Conservation (phyloP, 1,139 yeast species). For the Suhomyces terraborum region DNA sequence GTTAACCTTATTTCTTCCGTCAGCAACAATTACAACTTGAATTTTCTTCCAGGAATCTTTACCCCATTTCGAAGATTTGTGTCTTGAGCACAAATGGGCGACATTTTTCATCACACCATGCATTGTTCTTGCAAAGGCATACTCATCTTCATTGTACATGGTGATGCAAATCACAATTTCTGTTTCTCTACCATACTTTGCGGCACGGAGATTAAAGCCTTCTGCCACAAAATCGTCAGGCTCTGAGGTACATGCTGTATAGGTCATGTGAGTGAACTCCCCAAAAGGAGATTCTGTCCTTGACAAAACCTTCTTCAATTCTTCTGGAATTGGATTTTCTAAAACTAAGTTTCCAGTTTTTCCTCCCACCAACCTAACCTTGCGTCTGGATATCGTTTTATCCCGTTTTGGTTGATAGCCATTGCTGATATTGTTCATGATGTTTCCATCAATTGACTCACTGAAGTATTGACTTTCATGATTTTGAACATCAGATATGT, state of each 20-base stretch:
- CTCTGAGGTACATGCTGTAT: conserved; percentile 89
- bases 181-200: conserved; percentile 82
- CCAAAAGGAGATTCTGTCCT: conserved; percentile 76
- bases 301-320: conserved; percentile 74
- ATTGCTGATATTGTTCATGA: conserved; percentile 45
- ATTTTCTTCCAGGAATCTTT: conserved; percentile 94
- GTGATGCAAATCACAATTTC: conserved; percentile 89
- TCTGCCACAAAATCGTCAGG: conserved; percentile 79
- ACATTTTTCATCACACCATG: conserved; percentile 92
- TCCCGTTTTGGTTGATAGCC: conserved; percentile 43
- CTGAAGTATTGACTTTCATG: conserved; percentile 43
- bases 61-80: conserved; percentile 88
- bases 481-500: conserved; percentile 23
- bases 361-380: conserved; percentile 62
- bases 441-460: conserved; percentile 47
- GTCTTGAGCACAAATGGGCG: conserved; percentile 80
- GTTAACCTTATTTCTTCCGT: conserved; percentile 86
- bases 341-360: conserved; percentile 77
- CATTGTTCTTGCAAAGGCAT: conserved; percentile 84
- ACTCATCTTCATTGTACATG: conserved; percentile 94
- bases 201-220: conserved; percentile 85
- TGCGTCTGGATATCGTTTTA: conserved; percentile 42
- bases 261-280: conserved; percentile 91
- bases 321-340: conserved; percentile 92
- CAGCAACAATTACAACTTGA: conserved; percentile 86